phyloP scores from a whole-genome alignment of 257 asterid genomes.

The Solanum chaucha region DNA sequence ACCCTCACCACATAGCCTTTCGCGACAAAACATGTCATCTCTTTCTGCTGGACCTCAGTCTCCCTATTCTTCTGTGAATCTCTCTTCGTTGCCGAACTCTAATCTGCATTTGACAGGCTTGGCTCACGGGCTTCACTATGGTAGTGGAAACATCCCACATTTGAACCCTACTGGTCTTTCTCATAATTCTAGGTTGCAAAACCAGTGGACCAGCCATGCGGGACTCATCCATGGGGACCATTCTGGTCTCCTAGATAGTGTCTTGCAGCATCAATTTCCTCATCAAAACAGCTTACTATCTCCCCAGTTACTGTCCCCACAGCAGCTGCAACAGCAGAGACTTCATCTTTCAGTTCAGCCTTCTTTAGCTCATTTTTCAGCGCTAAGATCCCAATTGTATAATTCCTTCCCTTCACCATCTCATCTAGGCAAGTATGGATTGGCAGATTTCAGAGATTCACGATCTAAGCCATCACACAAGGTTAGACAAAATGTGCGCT shows the following conservation, averaged over 20 bases:
- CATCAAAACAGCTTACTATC: conserved; percentile 52
- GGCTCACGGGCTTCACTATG: conserved; percentile 43
- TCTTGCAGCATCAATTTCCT: conserved; percentile 49
- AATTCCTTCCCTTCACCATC: conserved; percentile 68
- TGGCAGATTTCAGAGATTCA: conserved; percentile 9
- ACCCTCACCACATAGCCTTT: conserved; percentile 40
- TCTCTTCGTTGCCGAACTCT: conserved; percentile 42
- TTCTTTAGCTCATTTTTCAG: conserved; percentile 52
- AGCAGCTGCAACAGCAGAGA: conserved; percentile 47
- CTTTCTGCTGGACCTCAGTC: conserved; percentile 50
- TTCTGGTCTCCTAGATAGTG: conserved; percentile 43
- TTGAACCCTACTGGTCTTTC: conserved; percentile 32
- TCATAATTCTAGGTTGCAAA: conserved; percentile 39
- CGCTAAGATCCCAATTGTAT: conserved; percentile 46
- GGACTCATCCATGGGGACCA: conserved; percentile 58
- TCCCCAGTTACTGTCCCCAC: conserved; percentile 30
- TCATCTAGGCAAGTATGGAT: conserved; percentile 37
- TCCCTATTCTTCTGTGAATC: conserved; percentile 36
- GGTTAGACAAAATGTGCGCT: conserved; percentile 10
- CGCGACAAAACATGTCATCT: conserved; percentile 39
- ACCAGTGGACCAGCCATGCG: conserved; percentile 48
- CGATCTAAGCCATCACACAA: conserved; percentile 8
- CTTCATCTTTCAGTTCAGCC: conserved; percentile 52
- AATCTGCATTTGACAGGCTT: conserved; percentile 41
- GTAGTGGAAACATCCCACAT: conserved; percentile 37